These are phyloP conservation scores for Populus trichocarpa DNA, from an alignment of 441 rosid genomes.

Conservation along the genomic window DNA sequence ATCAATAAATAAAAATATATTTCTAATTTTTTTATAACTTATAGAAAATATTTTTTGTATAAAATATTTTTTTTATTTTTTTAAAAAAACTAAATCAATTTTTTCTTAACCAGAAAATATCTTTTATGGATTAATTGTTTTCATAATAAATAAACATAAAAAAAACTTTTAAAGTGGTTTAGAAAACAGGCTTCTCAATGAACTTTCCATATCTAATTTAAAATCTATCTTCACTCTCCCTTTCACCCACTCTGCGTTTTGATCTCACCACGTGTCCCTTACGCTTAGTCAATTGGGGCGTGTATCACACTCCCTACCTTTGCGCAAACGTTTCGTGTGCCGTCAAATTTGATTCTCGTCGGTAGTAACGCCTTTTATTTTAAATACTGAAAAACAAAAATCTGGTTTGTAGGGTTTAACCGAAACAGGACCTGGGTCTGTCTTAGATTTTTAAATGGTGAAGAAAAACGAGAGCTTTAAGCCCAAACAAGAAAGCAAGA, in stretches of 20 bases:
- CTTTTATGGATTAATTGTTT: too few species aligned
- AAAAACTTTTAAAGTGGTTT: too few species aligned
- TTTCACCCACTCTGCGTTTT: background rate
- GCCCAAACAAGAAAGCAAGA: background rate
- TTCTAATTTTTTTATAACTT: too few species aligned
- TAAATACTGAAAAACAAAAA: background rate
- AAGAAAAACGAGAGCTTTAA: background rate
- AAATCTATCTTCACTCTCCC: background rate
- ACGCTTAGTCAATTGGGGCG: background rate
- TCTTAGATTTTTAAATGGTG: background rate
- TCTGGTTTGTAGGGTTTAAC: background rate
- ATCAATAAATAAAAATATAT: too few species aligned
- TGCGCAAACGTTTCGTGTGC: background rate
- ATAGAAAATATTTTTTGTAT: too few species aligned
- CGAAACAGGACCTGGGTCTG: background rate
- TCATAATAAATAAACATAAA: too few species aligned
- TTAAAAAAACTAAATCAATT: too few species aligned
- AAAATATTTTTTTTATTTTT: too few species aligned
- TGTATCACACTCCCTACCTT: background rate
- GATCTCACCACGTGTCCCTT: background rate
- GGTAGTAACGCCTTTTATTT: background rate
- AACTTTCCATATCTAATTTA: too few species aligned
- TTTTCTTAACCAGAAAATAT: too few species aligned
- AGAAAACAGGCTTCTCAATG: too few species aligned
- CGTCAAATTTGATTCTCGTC: background rate